Base-by-base conservation (phyloP, 2,329 filamentous ascomycete species). In the Alternaria tenuissima region DNA sequence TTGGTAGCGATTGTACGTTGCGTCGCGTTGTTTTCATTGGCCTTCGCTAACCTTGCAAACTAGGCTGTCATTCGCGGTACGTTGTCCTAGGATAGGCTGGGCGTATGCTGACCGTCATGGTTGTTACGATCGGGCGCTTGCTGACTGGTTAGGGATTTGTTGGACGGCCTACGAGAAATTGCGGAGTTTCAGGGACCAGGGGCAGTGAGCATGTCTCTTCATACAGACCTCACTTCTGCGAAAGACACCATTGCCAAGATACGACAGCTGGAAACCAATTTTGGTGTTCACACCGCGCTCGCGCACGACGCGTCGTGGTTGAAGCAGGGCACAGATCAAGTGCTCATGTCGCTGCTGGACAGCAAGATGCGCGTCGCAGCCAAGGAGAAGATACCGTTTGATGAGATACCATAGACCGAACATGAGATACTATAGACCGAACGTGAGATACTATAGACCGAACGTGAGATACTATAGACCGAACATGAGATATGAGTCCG, bases 271-370 rank as follows among this genome's bases (percentile, higher is more conserved):
- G 73, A 77, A 47, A 70, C 49, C 11, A 56, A 71, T 0, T 62
- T 59, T 46, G 67, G 67, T 7, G 68, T 70, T 41, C 72, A 74
- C 32, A 69, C 73, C 4, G 73, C 74, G 5, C 64, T 77, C 4
- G 72, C 73, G 5, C 74, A 77, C 41, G 74, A 77, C 52, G 69
- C 70, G 1, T 55, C 57, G 7, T 77, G 73, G 73, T 34, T 77
- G 52, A 73, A 69, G 41, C 55, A 69, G 9, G 68, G 71, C 3
- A 60, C 53, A 3, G 69, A 77, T 34, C 3, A 41, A 32, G 63
- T 76, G n/a, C 63, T 77, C 16, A 71, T 76, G 69, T 67, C 69
- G 1, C 52, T 77, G 26, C 57, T 76, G 20, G 72, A 74, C 38
- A 64, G 68, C 5, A 39, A 67, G 16, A 72, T 76, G 74, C 61